Percentiles rank a stretch among this genome's conserved stretches.
These are phyloP conservation scores for Saxispiralis lemnorum DNA, from an alignment of 495 filamentous ascomycete genomes.

Conservation along the genomic window DNA sequence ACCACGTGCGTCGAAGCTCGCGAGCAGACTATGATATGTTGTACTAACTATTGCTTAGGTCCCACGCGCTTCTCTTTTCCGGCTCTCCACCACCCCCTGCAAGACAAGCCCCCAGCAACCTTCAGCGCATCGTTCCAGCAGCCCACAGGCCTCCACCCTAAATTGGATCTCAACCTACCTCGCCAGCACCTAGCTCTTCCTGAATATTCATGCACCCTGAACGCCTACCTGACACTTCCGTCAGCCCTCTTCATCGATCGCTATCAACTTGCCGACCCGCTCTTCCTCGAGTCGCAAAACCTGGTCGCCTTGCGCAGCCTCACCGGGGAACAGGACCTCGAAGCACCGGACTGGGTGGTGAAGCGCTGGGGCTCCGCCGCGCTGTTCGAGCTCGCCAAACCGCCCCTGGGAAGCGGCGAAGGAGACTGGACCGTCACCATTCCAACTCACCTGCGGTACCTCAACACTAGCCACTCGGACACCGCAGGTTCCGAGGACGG, in stretches of 20 bases:
- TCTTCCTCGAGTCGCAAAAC: slow-evolving; percentile 61
- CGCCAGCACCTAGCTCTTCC: slow-evolving; percentile 19
- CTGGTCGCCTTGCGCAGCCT: slow-evolving; percentile 48
- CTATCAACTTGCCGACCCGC: slow-evolving; percentile 59
- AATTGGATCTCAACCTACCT: slow-evolving; percentile 31
- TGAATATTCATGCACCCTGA: slow-evolving; percentile 43
- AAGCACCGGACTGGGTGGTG: slow-evolving; percentile 72
- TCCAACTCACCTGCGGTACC: slow-evolving; percentile 76
- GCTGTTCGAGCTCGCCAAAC: slow-evolving; percentile 53
- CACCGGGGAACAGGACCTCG: slow-evolving; percentile 73
- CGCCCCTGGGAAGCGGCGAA: slow-evolving; percentile 5
- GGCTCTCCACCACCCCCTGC: slow-evolving; percentile 55
- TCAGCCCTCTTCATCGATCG: slow-evolving; percentile 67
- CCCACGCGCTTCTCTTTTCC: slow-evolving; percentile 79
- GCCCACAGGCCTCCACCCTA: slow-evolving; percentile 81
- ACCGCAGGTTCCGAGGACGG: no score
- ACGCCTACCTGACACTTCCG: slow-evolving; percentile 80
- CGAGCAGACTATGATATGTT: neutral
- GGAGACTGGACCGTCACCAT: slow-evolving; percentile 52
- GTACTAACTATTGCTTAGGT: slow-evolving; percentile 25
- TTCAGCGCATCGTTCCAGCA: slow-evolving; percentile 37
- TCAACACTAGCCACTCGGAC: slow-evolving; percentile 40
- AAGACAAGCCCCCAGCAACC: slow-evolving; percentile 27
- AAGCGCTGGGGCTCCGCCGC: slow-evolving; percentile 63
- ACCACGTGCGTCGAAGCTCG: slow-evolving; percentile 35